A percentile compares a stretch with the other conserved stretches of the same genome.
Evolutionary conservation across 306 rosid species (phyloP).

Genomic region (Castanea sativa): DNA sequence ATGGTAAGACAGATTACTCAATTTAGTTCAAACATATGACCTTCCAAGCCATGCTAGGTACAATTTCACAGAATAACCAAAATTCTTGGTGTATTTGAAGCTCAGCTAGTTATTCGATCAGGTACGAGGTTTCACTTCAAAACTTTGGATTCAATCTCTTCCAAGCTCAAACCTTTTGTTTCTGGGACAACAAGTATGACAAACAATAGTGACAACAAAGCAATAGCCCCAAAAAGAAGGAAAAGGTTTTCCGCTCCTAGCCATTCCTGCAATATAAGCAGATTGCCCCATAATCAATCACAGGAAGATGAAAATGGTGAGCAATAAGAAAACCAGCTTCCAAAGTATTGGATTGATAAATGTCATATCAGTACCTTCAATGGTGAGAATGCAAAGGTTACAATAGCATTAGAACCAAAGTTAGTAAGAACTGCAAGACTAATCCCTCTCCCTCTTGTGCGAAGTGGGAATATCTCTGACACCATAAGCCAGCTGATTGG

Average conservation of each 20-base stretch:
- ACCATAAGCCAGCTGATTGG: conserved; percentile 99
- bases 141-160: conserved; percentile 88
- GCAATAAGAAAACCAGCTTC: conserved; percentile 2
- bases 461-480: conserved; percentile 87
- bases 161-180: conserved; percentile 96
- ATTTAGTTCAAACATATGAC: neutral
- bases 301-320: neutral
- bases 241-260: conserved; percentile 96
- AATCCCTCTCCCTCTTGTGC: conserved; percentile 91
- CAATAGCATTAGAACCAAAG: conserved; percentile 87
- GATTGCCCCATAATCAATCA: conserved; percentile 1
- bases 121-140: conserved; percentile 43
- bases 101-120: neutral
- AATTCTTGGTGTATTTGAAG: neutral
- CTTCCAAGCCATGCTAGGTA: neutral
- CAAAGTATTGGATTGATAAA: conserved; percentile 8
- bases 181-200: conserved; percentile 64
- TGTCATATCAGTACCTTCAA: conserved; percentile 50
- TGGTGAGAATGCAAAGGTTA: conserved; percentile 89
- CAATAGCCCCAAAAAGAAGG: conserved; percentile 81
- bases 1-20: neutral
- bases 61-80: neutral
- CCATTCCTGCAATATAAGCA: conserved; percentile 55
- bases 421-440: conserved; percentile 95
- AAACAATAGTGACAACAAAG: conserved; percentile 71